Conservation (phyloP, 2,329 filamentous ascomycete genomes). For the Fusarium sacchari region DNA sequence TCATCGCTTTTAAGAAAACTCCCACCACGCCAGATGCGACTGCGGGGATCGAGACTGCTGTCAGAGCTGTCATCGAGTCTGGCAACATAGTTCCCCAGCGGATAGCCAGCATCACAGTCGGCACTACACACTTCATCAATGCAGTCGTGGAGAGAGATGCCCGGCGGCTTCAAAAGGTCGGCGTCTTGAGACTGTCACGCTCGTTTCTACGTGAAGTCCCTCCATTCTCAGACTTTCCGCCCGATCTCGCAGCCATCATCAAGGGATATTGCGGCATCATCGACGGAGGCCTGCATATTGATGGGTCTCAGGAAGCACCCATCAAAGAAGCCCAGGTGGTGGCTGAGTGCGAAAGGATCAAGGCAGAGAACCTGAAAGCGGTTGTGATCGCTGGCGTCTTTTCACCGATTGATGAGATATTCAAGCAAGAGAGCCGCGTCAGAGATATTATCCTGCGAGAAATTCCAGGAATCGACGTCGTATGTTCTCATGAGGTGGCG, state of each 20-base stretch:
- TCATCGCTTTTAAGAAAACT: constrained; percentile 19
- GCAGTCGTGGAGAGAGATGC: constrained; percentile 60
- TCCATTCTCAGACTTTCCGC: constrained; percentile 56
- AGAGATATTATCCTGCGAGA: constrained; percentile 44
- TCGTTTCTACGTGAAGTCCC: constrained; percentile 45
- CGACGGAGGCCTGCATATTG: constrained; percentile 2
- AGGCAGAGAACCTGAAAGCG: background rate
- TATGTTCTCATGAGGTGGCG: constrained; percentile 48
- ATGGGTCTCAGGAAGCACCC: background rate
- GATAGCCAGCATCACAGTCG: constrained; percentile 50
- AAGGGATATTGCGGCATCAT: background rate
- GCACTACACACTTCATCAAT: constrained; percentile 65
- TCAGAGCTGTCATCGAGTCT: constrained; percentile 46
- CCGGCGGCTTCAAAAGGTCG: constrained; percentile 51
- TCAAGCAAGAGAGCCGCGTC: background rate
- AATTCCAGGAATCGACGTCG: background rate
- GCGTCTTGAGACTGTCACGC: background rate
- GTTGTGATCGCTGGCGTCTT: background rate
- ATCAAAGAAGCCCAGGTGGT: background rate
- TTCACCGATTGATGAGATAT: background rate
- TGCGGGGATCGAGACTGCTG: constrained; percentile 50
- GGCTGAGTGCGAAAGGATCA: background rate
- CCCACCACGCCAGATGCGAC: constrained; percentile 50
- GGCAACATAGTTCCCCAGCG: constrained; percentile 42
- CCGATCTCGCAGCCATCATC: background rate